phyloP scores from a whole-genome alignment of 306 rosid species.

The Betula pendula region DNA sequence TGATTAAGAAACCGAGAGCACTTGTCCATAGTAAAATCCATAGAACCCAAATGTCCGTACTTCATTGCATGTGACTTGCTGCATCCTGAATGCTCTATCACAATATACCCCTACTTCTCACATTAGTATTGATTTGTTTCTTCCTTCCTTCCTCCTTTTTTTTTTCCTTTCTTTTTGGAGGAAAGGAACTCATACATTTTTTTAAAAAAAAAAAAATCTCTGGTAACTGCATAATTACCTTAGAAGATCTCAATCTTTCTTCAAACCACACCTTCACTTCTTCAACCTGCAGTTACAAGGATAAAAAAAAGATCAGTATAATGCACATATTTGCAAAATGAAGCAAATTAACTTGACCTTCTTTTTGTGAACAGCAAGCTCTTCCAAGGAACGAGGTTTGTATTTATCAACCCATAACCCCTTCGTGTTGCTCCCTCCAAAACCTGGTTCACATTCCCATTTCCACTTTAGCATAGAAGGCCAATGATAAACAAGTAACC shows the following conservation, averaged over 20 bases:
- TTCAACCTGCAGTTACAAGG: constrained; percentile 60
- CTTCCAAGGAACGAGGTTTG: constrained; percentile 67
- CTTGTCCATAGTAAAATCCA: neutral
- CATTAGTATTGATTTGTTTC: neutral
- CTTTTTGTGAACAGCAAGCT: constrained; percentile 90
- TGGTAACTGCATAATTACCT: constrained; percentile 44
- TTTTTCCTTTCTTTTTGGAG: neutral
- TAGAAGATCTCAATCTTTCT: constrained; percentile 62
- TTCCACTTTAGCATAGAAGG: constrained; percentile 26
- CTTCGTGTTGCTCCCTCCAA: constrained; percentile 35
- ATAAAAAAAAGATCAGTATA: constrained; percentile 12
- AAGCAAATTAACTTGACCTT: constrained; percentile 51
- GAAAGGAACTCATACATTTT: neutral
- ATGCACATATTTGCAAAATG: constrained; percentile 15
- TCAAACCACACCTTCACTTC: constrained; percentile 81
- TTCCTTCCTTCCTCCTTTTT: neutral
- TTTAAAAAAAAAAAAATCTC: neutral
- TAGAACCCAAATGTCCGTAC: constrained; percentile 13
- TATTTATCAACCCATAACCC: constrained; percentile 86
- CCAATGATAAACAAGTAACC: neutral
- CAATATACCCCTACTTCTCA: neutral
- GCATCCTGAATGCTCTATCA: constrained; percentile 14
- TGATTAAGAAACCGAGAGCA: neutral
- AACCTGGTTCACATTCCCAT: constrained; percentile 43
- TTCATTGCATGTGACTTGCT: constrained; percentile 5